Conservation (phyloP, 345 rosid genomes). For the Euphorbia lathyris region DNA sequence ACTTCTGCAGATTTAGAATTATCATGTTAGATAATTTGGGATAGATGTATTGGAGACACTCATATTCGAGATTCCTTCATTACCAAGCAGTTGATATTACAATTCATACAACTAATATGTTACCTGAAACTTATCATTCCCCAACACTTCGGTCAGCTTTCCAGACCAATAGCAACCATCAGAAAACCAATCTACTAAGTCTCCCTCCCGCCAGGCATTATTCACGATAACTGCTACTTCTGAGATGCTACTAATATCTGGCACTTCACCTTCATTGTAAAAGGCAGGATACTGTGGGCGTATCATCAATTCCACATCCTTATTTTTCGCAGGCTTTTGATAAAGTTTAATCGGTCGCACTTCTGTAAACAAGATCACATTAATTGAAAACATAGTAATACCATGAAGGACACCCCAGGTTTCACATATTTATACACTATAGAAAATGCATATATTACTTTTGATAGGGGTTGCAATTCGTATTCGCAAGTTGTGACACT, state of each 20-base stretch:
- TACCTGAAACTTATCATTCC: conserved; percentile 42
- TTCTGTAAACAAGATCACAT: conserved; percentile 29
- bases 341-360: conserved; percentile 29
- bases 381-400: not conserved
- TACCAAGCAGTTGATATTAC: not conserved
- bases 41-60: not conserved
- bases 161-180: conserved; percentile 62
- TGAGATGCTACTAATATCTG: conserved; percentile 24
- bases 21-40: not conserved
- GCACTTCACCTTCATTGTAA: conserved; percentile 36
- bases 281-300: conserved; percentile 58
- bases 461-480: no score
- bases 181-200: conserved; percentile 71
- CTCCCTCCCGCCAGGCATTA: conserved; percentile 57
- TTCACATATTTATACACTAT: not conserved
- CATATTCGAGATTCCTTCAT: not conserved
- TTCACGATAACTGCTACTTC: conserved; percentile 39
- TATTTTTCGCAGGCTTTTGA: conserved; percentile 28
- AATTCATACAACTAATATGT: conserved; percentile 4
- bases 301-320: conserved; percentile 37
- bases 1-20: not conserved
- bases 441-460: no score
- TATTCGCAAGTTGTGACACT: no score
- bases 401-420: not conserved
- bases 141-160: conserved; percentile 33